These are phyloP conservation scores for Clitocybe nebularis DNA, from an alignment of 1,284 basidiomycete species.

Conservation along the genomic window DNA sequence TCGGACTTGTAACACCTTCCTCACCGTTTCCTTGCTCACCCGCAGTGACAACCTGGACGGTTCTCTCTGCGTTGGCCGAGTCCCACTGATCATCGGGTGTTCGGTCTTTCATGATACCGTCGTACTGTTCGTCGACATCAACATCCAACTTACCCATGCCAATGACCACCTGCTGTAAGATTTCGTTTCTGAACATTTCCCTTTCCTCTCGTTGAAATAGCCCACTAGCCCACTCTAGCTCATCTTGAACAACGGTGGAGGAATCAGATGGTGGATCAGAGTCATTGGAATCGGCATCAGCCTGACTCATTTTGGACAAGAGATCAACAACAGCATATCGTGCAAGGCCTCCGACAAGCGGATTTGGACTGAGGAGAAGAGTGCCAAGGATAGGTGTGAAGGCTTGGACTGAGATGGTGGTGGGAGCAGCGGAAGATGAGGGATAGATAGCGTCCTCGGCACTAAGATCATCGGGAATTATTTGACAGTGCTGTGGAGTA, in stretches of 20 bases:
- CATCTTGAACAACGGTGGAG: too few species aligned
- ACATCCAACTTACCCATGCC: slow-evolving; percentile 81
- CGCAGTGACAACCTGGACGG: slow-evolving; percentile 13
- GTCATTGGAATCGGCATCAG: slow-evolving; percentile 27
- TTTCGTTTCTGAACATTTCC: slow-evolving; percentile 70
- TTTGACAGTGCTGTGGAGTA: slow-evolving; percentile 48
- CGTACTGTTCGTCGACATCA: slow-evolving; percentile 29
- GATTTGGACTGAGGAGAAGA: slow-evolving; percentile 79
- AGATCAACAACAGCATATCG: slow-evolving; percentile 79
- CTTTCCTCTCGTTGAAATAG: slow-evolving; percentile 57
- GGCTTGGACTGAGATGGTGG: slow-evolving; percentile 69
- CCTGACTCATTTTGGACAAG: slow-evolving; percentile 58
- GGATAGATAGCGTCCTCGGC: slow-evolving; percentile 31
- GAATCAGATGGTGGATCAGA: too few species aligned
- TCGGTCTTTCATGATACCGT: slow-evolving; percentile 11
- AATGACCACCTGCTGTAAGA: slow-evolving; percentile 81
- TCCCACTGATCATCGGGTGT: slow-evolving; percentile 3
- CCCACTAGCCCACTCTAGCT: slow-evolving; percentile 29
- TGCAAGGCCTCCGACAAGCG: slow-evolving; percentile 68
- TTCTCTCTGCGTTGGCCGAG: slow-evolving; percentile 20
- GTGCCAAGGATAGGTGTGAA: slow-evolving; percentile 93
- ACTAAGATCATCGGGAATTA: slow-evolving; percentile 48
- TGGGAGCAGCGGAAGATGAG: slow-evolving; percentile 27
- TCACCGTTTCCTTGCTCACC: slow-evolving; percentile 12
- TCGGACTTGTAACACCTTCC: slow-evolving; percentile 10